Base-by-base conservation (phyloP, 2,329 filamentous ascomycete genomes). In the Orbilia quercus region DNA sequence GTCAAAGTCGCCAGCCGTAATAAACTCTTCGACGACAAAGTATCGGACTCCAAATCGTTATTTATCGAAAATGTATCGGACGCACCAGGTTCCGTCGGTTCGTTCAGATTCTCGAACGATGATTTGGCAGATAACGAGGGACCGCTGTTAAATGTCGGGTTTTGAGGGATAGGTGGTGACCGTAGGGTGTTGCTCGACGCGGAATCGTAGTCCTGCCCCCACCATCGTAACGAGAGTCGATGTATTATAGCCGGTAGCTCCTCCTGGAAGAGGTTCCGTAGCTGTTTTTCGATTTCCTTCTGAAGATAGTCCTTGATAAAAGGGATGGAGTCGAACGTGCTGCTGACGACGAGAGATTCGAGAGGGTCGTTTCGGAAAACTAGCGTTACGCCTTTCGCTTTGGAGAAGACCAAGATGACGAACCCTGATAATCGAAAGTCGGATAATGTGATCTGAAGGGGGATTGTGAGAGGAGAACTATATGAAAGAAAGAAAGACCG, bases 341-440 rank as follows among this genome's bases (percentile, higher is more conserved):
- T 98, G 0, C 94, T 98, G 76, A 99, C 95, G 83, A 97, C 98
- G 79, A 99, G 88, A 2, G 94, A 97, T 80, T 99, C 95, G 74
- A 99, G 88, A 2, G 95, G 95, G 80, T 99, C 95, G 85, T 99
- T 98, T 78, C 95, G 90, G 81, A 99, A 99, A 47, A 99, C 95
- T 51, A 99, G 85, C 1, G 95, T 99, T 66, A 99, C 86, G 18
- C 95, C 95, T 80, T 99, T 99, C 82, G 96, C 92, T 80, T 92
- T 94, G 1, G 94, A 98, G 80, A 99, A 99, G 74, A 99, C 95
- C 54, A 99, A 82, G 69, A 99, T 97, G 77, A 99, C 96, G 80
- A 99, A 98, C 9, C 94, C 95, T 2, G 93, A 97, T 55, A 99
- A 84, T 79, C 96, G 92, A 80, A 99, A 96, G 77, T 98, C 91